Evolutionary conservation across 768 basidiomycete genomes (phyloP).

Genomic region (Botryobasidium botryosum): DNA sequence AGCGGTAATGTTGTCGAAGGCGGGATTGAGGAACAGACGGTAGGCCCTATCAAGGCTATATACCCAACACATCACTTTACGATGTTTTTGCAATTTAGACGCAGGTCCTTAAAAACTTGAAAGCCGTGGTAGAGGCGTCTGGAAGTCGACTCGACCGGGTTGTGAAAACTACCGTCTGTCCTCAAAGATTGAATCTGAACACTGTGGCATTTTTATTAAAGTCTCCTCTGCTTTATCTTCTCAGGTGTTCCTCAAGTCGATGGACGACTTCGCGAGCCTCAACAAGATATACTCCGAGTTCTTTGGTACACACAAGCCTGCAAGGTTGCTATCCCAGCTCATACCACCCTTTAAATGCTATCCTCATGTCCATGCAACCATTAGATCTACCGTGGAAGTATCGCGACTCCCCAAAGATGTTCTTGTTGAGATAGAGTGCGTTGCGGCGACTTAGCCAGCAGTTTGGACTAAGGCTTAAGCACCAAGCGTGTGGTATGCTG

Average conservation of each 20-base stretch:
- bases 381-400: conserved; percentile 14
- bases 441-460: conserved; percentile 39
- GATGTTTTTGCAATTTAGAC: conserved; percentile 17
- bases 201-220: conserved; percentile 7
- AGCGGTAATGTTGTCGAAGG: conserved; percentile 54
- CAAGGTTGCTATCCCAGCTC: too few relatives aligned
- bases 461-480: too few relatives aligned
- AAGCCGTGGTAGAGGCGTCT: conserved; percentile 65
- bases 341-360: conserved; percentile 41
- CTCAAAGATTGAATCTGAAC: neutral
- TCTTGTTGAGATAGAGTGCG: conserved; percentile 81
- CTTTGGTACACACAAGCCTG: conserved; percentile 86
- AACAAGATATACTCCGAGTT: conserved; percentile 69
- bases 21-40: conserved; percentile 64
- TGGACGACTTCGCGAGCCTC: conserved; percentile 76
- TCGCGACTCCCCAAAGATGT: conserved; percentile 73
- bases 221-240: neutral
- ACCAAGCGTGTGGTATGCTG: too few relatives aligned
- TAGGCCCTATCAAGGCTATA: conserved; percentile 11
- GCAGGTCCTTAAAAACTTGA: conserved; percentile 77
- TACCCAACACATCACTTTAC: neutral
- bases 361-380: neutral
- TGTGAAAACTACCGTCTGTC: conserved; percentile 75
- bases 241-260: conserved; percentile 81
- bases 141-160: conserved; percentile 66